These are phyloP conservation scores for Tubosaeta sp. DNA, from an alignment of 768 basidiomycete genomes.

Conservation along the genomic window DNA sequence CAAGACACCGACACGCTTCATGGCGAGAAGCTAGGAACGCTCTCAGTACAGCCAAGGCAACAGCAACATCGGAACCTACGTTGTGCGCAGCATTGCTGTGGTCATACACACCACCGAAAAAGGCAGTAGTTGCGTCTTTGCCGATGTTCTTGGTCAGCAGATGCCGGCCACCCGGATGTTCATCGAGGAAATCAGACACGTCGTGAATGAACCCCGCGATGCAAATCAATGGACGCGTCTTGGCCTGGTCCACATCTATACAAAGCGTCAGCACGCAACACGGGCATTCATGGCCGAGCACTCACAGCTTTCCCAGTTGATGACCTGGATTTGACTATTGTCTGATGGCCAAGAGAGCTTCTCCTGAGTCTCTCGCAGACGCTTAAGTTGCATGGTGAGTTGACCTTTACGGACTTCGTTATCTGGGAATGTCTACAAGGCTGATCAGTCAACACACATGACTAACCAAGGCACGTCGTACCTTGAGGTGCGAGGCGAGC, in stretches of 20 bases:
- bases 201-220: conserved; percentile 94
- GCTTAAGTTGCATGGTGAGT: conserved; percentile 92
- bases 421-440: conserved; percentile 49
- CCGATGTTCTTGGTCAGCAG: conserved; percentile 81
- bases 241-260: conserved; percentile 72
- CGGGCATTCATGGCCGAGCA: conserved; percentile 2
- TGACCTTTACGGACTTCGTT: conserved; percentile 83
- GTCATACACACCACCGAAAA: conserved; percentile 90
- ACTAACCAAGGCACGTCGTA: conserved; percentile 1
- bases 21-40: conserved; percentile 28
- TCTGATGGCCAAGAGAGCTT: conserved; percentile 76
- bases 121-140: conserved; percentile 88
- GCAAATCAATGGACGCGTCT: conserved; percentile 77
- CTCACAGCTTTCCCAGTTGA: conserved; percentile 85
- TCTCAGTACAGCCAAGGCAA: conserved; percentile 2
- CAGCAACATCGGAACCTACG: conserved; percentile 34
- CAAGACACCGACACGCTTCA: conserved; percentile 56
- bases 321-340: conserved; percentile 69
- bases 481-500: conserved; percentile 55
- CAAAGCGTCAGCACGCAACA: not conserved
- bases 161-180: conserved; percentile 90
- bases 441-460: not conserved
- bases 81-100: conserved; percentile 89
- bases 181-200: conserved; percentile 76
- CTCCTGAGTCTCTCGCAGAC: conserved; percentile 74